A percentile compares a stretch with the other conserved stretches of the same genome.
These are phyloP conservation scores for Centrapalus pauciflorus DNA, from an alignment of 129 eudicot genomes.

Conservation along the genomic window DNA sequence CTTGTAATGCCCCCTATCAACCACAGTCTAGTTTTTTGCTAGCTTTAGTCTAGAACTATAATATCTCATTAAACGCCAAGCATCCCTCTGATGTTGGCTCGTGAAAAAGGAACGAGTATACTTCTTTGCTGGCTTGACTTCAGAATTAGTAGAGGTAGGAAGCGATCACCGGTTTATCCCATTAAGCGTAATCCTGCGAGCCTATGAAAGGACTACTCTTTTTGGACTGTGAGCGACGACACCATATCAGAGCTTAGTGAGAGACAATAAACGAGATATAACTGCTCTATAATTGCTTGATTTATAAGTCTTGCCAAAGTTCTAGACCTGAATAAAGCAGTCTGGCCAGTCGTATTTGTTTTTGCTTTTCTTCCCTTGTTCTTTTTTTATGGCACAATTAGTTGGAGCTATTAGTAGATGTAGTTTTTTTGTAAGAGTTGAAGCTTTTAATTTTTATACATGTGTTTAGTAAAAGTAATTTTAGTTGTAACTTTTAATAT, in stretches of 20 bases:
- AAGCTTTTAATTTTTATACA: no score
- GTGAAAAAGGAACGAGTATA: neutral
- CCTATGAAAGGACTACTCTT: neutral
- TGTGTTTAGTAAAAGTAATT: no score
- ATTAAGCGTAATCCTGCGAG: neutral
- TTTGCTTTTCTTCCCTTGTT: no score
- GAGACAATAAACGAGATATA: neutral
- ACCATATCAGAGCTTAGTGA: neutral
- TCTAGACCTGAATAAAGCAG: no score
- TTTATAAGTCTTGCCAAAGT: neutral
- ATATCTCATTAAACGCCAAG: neutral
- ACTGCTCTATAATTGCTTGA: neutral
- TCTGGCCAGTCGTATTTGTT: no score
- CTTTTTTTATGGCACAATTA: no score
- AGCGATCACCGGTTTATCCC: neutral
- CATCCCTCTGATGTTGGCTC: neutral
- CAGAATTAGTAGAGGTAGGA: neutral
- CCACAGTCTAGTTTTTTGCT: neutral
- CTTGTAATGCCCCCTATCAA: neutral
- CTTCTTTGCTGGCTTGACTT: neutral
- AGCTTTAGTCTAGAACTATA: neutral
- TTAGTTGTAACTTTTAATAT: no score
- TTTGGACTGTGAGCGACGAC: conserved; percentile 7
- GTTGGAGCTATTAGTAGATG: no score
- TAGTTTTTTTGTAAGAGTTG: no score